Conservation (phyloP, 2,329 filamentous ascomycete species). For the Eutypa lata region DNA sequence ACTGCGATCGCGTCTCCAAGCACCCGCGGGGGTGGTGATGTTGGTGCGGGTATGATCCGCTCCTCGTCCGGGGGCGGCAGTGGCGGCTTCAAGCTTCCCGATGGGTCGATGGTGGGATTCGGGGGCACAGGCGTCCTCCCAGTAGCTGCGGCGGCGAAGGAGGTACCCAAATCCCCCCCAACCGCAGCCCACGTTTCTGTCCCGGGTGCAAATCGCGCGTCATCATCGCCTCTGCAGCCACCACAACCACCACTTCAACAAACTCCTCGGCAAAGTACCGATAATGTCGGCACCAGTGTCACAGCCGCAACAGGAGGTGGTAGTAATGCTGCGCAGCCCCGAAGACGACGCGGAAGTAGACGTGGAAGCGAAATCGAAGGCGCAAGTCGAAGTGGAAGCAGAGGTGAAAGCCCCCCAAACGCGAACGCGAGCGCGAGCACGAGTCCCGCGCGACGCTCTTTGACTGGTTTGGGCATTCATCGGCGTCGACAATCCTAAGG, state of each 20-base stretch:
- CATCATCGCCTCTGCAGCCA: neutral
- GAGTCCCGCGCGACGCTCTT: neutral
- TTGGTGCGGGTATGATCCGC: slow-evolving; percentile 16
- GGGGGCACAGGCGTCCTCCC: slow-evolving; percentile 4
- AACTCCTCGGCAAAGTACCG: no score
- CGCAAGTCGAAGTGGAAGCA: neutral
- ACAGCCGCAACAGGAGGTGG: no score
- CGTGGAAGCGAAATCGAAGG: neutral
- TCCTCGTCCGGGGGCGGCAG: slow-evolving; percentile 12
- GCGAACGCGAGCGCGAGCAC: no score
- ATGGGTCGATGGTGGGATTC: slow-evolving; percentile 26
- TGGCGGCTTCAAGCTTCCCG: slow-evolving; percentile 23
- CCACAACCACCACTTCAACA: no score
- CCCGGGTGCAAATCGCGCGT: neutral
- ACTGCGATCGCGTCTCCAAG: no score
- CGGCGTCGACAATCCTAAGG: neutral
- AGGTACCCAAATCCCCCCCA: no score
- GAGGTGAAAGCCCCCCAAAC: no score
- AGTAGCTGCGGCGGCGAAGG: no score
- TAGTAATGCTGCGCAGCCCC: neutral
- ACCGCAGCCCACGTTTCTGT: no score
- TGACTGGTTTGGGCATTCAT: neutral
- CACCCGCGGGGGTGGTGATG: no score
- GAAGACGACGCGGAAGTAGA: neutral
- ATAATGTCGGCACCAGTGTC: no score